A percentile compares a stretch with the other conserved stretches of the same genome.
These are phyloP conservation scores for Triticum turgidum DNA, from an alignment of 176 grass and related monocot species.

Conservation along the genomic window DNA sequence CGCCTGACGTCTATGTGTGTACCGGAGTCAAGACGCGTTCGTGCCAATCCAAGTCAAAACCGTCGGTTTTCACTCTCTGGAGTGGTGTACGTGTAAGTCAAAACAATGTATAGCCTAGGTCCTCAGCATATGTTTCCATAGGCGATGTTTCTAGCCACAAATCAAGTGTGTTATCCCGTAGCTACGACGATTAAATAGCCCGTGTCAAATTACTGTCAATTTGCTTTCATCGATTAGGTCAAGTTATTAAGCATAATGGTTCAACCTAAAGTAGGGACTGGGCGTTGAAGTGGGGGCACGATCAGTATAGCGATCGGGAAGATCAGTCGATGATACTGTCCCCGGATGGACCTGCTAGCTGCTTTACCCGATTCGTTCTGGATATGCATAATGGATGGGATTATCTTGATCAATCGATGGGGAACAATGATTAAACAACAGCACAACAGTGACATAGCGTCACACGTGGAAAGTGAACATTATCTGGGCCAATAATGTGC, in stretches of 20 bases:
- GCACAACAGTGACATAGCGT: background rate
- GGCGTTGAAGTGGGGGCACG: background rate
- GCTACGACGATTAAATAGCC: background rate
- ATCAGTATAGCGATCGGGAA: background rate
- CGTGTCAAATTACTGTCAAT: background rate
- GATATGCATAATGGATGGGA: conserved; percentile 24
- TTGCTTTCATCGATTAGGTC: background rate
- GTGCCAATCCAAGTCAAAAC: conserved; percentile 5
- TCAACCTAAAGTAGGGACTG: conserved; percentile 14
- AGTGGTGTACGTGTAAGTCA: background rate
- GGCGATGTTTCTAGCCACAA: background rate
- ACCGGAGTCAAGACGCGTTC: background rate
- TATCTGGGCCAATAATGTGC: background rate
- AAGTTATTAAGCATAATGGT: conserved; percentile 19
- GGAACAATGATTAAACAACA: background rate
- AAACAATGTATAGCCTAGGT: background rate
- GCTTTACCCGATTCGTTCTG: conserved; percentile 14
- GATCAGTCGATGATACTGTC: conserved; percentile 25
- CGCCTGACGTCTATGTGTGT: background rate
- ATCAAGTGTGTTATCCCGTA: background rate
- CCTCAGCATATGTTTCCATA: no score
- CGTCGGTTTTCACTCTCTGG: background rate
- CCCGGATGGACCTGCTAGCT: background rate
- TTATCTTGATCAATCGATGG: background rate
- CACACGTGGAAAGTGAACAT: conserved; percentile 33